Conservation (phyloP, 176 grass and related monocot genomes). For the Stipa capillata region DNA sequence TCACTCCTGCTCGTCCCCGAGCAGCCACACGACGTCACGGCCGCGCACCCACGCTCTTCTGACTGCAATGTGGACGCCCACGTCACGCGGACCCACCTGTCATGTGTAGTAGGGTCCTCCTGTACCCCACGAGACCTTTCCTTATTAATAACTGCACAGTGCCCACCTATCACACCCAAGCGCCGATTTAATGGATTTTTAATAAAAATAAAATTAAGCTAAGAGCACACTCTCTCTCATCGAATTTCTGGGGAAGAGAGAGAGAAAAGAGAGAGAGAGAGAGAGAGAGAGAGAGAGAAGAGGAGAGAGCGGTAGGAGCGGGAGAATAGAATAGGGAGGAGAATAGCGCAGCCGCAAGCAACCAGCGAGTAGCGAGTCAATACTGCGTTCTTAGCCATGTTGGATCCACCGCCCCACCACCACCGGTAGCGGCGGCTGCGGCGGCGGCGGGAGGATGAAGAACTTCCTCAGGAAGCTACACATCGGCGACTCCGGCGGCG, state of each 20-base stretch:
- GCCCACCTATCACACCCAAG: conserved; percentile 9
- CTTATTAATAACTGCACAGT: conserved; percentile 1
- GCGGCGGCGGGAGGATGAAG: conserved; percentile 47
- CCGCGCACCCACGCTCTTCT: neutral
- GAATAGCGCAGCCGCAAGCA: neutral
- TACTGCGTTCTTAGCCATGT: conserved; percentile 35
- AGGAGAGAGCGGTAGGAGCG: neutral
- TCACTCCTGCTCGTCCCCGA: neutral
- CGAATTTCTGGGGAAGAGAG: too few species aligned
- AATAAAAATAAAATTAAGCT: neutral
- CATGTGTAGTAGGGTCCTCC: neutral
- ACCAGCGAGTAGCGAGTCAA: neutral
- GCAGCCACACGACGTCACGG: neutral
- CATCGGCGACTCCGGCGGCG: conserved; percentile 50
- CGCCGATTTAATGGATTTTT: neutral
- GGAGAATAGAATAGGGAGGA: neutral
- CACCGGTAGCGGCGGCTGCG: conserved; percentile 6
- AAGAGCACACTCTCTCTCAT: neutral
- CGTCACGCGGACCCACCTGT: neutral
- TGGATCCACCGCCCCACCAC: conserved; percentile 46
- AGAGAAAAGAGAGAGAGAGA: neutral
- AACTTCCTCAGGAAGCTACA: conserved; percentile 98
- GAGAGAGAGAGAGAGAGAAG: neutral
- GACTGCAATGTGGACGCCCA: neutral
- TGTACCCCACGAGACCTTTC: conserved; percentile 6